Evolutionary conservation across 2,329 filamentous ascomycete species (phyloP), one percentile per base, ranked within the genome.

Genomic region (Zasmidium cellare): DNA sequence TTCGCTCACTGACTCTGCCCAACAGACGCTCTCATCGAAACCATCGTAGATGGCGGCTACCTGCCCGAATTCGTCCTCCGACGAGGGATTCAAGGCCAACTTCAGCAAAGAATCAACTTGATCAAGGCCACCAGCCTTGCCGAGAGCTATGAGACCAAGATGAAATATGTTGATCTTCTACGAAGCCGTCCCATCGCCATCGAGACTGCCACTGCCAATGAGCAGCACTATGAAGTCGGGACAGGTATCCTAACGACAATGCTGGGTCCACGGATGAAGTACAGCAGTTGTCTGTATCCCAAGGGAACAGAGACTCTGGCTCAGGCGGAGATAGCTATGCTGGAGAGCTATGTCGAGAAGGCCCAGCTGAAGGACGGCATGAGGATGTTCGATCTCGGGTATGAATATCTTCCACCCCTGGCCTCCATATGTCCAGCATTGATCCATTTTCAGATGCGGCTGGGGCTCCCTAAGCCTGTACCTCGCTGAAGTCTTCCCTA

Each of bases 201-300:
- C 64, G 84, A 87, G 71, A 88, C 86, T 0, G 80, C 78, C 2
- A 76, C 80, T 1, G 87, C 87, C 20, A 89, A 90, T 70, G 76
- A 82, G 66, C 87, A 90, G 77, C 87, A 90, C 72, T 90, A 90
- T 68, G 87, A 90, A 74, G 87, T 90, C 44, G 85, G 84, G 41
- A 88, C 87, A 0, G 84, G 84, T 2, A 83, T 89, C 22, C 72
- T 90, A 44, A 73, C 75, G 24, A 82, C 80, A 24, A 85, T 81
- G 71, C 75, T 90, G 12, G 87, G 87, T 0, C 84, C 85, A 3
- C 76, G 86, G 55, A 89, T 90, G 86, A 90, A 90, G 79, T 90
- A 89, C 71, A 86, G 82, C n/a, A 81, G 78, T 62, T 87, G 84
- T 69, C 75, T 88, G 67, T 90, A 90, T 71, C 82, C 83, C 3